Evolutionary conservation across 106 monocot genomes (phyloP).

Genomic region (Platanthera zijinensis): DNA sequence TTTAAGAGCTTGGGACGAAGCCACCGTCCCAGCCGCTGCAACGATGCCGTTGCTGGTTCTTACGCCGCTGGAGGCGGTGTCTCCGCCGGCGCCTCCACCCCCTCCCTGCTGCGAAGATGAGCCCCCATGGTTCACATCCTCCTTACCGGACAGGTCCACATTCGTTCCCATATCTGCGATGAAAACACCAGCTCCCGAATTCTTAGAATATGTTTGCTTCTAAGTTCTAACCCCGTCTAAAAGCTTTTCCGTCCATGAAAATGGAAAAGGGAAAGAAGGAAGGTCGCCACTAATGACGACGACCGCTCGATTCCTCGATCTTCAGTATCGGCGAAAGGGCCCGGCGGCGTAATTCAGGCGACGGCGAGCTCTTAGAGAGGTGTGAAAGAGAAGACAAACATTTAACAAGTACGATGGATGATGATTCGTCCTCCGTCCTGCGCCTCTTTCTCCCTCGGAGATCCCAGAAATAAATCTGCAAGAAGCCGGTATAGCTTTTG

Average conservation of each 20-base stretch:
- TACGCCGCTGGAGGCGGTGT: slow-evolving; percentile 2
- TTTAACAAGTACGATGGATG: not conserved
- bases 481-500: not conserved
- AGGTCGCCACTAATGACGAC: not conserved
- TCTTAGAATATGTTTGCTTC: not conserved
- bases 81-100: slow-evolving; percentile 16
- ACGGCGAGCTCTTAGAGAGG: not conserved
- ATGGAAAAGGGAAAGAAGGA: not conserved
- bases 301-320: not conserved
- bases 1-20: slow-evolving; percentile 30
- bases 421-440: not conserved
- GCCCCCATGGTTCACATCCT: slow-evolving; percentile 18
- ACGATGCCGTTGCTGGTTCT: not conserved
- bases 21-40: slow-evolving; percentile 4
- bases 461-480: not conserved
- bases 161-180: slow-evolving; percentile 35
- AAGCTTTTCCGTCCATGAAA: not conserved
- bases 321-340: not conserved
- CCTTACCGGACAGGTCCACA: slow-evolving; percentile 28
- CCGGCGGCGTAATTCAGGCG: not conserved
- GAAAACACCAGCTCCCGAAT: not conserved
- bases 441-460: not conserved
- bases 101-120: slow-evolving; percentile 6
- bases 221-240: no score
- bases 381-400: not conserved